phyloP scores from a whole-genome alignment of 306 rosid species.

The Prunus fruticosa region DNA sequence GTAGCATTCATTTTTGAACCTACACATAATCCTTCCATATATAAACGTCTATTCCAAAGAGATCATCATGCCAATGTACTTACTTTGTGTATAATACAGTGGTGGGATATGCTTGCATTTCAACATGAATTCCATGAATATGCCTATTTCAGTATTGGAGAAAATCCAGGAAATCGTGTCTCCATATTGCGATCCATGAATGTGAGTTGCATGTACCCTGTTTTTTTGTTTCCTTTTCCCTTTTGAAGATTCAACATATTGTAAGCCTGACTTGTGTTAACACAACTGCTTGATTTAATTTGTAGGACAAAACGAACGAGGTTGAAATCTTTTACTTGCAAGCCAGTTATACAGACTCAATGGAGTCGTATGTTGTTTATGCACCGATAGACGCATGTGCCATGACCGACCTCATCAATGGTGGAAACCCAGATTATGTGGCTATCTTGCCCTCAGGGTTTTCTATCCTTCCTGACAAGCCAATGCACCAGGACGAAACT shows the following conservation, averaged over 20 bases:
- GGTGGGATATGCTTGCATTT: not conserved
- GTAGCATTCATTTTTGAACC: too few species aligned
- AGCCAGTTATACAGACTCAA: not conserved
- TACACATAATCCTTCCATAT: not conserved
- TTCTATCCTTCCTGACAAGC: not conserved
- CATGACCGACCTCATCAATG: not conserved
- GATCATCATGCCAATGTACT: not conserved
- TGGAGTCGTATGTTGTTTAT: not conserved
- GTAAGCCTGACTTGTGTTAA: not conserved
- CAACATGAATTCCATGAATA: not conserved
- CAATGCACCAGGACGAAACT: not conserved
- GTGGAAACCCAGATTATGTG: not conserved
- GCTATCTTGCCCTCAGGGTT: not conserved
- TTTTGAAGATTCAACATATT: not conserved
- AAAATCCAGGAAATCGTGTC: not conserved
- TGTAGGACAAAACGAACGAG: not conserved
- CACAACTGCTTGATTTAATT: not conserved
- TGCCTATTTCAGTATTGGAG: not conserved
- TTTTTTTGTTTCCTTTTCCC: not conserved
- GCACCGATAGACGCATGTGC: not conserved
- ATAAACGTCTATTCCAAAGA: not conserved
- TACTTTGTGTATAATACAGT: not conserved
- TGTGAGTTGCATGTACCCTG: not conserved
- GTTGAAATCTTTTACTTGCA: not conserved
- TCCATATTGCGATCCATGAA: not conserved